Evolutionary conservation across 140 eudicot genomes (phyloP).

Genomic region (Flaveria floridana): DNA sequence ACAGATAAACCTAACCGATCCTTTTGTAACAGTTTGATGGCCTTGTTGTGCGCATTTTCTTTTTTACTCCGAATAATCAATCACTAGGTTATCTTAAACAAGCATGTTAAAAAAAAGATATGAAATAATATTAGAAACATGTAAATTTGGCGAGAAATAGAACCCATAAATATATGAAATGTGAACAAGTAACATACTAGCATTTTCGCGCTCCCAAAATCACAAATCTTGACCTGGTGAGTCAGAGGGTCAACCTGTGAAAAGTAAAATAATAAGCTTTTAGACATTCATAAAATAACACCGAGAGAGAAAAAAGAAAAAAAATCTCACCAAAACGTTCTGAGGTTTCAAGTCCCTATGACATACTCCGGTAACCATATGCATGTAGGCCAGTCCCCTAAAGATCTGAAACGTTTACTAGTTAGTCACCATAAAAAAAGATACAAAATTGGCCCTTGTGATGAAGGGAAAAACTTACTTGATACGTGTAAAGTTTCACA

Average conservation of each 20-base stretch:
- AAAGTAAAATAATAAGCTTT: background rate
- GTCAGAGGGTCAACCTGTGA: slow-evolving; percentile 73
- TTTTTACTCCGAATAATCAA: background rate
- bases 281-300: slow-evolving; percentile 14
- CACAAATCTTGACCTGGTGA: slow-evolving; percentile 91
- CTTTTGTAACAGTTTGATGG: background rate
- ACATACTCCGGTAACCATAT: slow-evolving; percentile 84
- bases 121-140: background rate
- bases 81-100: background rate
- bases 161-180: slow-evolving; percentile 5
- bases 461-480: slow-evolving; percentile 47
- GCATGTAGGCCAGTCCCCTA: slow-evolving; percentile 91
- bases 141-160: background rate
- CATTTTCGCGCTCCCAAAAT: slow-evolving; percentile 94
- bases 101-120: background rate
- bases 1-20: background rate
- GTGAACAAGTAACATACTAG: slow-evolving; percentile 51
- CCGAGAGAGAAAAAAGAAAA: background rate
- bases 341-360: slow-evolving; percentile 98
- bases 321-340: slow-evolving; percentile 64
- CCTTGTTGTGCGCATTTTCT: background rate
- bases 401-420: slow-evolving; percentile 56
- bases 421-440: slow-evolving; percentile 16
- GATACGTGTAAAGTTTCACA: slow-evolving; percentile 87
- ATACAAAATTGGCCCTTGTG: background rate